phyloP scores from a whole-genome alignment of 345 rosid genomes.

The Hirschfeldia incana region DNA sequence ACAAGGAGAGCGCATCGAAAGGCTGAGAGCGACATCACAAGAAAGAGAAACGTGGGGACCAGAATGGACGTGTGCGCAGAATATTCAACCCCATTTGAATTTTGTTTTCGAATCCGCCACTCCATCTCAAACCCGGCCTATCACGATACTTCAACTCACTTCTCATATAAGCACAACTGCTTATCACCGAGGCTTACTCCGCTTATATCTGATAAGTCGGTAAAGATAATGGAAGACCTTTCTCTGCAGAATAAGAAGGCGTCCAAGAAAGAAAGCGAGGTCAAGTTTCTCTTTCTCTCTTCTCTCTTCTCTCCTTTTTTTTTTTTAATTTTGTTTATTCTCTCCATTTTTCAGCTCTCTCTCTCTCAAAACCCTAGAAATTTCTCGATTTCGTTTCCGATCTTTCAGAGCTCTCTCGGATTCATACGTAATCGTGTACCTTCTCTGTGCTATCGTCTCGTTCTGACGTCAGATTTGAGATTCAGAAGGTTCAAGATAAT shows the following conservation, averaged over 20 bases:
- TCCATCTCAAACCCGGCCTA: conserved; percentile 5
- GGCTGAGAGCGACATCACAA: background rate
- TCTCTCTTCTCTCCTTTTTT: background rate
- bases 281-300: conserved; percentile 44
- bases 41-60: background rate
- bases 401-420: conserved; percentile 27
- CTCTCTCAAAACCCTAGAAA: conserved; percentile 69
- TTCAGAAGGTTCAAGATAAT: conserved; percentile 30
- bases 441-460: background rate
- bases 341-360: conserved; percentile 44
- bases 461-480: conserved; percentile 17
- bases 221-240: conserved; percentile 43
- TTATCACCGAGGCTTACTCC: conserved; percentile 11
- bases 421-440: conserved; percentile 25
- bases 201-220: conserved; percentile 54
- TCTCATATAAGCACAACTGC: rapidly evolving
- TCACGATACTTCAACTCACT: rapidly evolving
- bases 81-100: background rate
- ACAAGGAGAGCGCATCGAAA: background rate
- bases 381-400: conserved; percentile 5
- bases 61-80: background rate
- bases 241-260: conserved; percentile 56
- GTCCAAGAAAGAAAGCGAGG: conserved; percentile 79
- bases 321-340: conserved; percentile 37
- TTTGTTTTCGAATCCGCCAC: conserved; percentile 29